Conservation (phyloP, 768 basidiomycete species). For the Naganishia randhawae region DNA sequence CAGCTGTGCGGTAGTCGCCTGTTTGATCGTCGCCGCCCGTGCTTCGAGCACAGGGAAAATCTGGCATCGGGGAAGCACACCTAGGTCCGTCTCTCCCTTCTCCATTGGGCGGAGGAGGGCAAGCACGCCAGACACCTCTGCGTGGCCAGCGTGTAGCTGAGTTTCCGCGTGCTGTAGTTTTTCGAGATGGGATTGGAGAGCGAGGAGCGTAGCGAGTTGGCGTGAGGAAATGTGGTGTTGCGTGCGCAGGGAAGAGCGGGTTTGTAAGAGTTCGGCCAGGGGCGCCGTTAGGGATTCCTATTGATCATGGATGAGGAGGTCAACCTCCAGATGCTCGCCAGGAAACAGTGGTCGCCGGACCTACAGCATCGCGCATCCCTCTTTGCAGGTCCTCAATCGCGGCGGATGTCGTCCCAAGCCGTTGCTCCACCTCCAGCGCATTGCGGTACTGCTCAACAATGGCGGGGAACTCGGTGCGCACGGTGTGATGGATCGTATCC, state of each 20-base stretch:
- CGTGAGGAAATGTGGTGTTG: not conserved
- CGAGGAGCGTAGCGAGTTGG: not conserved
- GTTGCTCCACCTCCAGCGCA: not conserved
- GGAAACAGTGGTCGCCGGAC: not conserved
- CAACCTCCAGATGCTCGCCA: not conserved
- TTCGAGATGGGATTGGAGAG: not conserved
- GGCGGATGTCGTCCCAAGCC: not conserved
- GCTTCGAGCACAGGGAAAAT: not conserved
- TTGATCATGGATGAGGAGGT: not conserved
- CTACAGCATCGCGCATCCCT: not conserved
- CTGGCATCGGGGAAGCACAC: not conserved
- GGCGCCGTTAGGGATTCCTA: not conserved
- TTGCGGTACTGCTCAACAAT: slow-evolving; percentile 8
- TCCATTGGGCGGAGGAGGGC: not conserved
- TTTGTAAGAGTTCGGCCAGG: not conserved
- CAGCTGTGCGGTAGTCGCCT: not conserved
- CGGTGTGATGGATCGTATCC: not conserved
- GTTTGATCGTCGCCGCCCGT: not conserved
- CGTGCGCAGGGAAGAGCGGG: not conserved
- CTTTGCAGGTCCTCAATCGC: not conserved
- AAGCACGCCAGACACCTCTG: not conserved
- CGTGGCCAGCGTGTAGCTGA: not conserved
- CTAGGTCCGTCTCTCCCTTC: not conserved
- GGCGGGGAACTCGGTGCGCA: not conserved
- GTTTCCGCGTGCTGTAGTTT: not conserved